Conservation (phyloP, 2,329 filamentous ascomycete genomes). For the Didymella glomerata region DNA sequence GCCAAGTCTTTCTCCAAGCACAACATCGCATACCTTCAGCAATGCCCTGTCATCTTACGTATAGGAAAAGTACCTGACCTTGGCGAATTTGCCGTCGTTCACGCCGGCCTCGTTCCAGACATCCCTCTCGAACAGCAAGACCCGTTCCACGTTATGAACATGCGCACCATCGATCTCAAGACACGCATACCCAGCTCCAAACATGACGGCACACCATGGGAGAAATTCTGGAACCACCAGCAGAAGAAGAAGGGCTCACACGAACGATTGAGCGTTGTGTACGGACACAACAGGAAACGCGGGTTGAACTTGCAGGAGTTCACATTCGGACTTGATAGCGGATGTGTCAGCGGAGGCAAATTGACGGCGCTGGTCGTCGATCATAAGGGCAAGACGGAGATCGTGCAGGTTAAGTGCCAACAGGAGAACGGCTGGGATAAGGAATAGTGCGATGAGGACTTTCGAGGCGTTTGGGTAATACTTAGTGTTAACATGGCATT, state of each 20-base stretch:
- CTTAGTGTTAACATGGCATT: constrained; percentile 13
- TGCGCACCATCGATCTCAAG: constrained; percentile 77
- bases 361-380: constrained; percentile 82
- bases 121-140: constrained; percentile 75
- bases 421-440: constrained; percentile 29
- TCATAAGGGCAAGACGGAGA: constrained; percentile 51
- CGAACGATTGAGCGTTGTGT: constrained; percentile 70
- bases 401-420: constrained; percentile 54
- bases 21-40: constrained; percentile 74
- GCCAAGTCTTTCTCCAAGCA: constrained; percentile 65
- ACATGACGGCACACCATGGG: constrained; percentile 70
- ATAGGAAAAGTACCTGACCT: constrained; percentile 69
- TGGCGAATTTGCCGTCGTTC: constrained; percentile 77
- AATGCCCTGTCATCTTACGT: constrained; percentile 79
- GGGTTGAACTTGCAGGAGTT: constrained; percentile 74
- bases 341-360: constrained; percentile 77
- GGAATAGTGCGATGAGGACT: constrained; percentile 19
- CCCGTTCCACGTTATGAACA: constrained; percentile 87
- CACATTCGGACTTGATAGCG: constrained; percentile 85
- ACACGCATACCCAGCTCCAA: constrained; percentile 65
- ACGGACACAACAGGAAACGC: constrained; percentile 74
- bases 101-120: constrained; percentile 84
- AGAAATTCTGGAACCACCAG: constrained; percentile 63
- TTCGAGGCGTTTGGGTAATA: constrained; percentile 8
- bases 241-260: constrained; percentile 45